A percentile compares a stretch with the other conserved stretches of the same genome.
Conservation (phyloP, 2,329 filamentous ascomycete genomes). For the Exophiala xenobiotica region DNA sequence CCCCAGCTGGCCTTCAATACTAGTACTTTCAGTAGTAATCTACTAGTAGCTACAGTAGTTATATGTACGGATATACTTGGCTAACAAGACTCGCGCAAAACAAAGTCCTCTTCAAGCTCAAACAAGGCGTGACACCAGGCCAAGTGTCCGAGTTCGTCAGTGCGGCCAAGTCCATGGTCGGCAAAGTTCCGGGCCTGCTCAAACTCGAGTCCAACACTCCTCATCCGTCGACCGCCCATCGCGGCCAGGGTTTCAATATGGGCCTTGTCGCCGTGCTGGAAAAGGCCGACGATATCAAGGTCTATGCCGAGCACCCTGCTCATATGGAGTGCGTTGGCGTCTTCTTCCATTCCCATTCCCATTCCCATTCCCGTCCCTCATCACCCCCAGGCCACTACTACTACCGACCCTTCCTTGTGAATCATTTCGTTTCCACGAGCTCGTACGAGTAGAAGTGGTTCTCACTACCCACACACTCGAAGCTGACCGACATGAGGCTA, state of each 20-base stretch:
- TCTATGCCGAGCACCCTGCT: constrained; percentile 47
- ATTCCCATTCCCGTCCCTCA: background rate
- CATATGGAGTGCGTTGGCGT: constrained; percentile 43
- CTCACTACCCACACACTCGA: background rate
- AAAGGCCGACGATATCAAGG: constrained; percentile 42
- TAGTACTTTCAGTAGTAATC: no score
- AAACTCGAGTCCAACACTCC: constrained; percentile 40
- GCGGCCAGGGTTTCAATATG: constrained; percentile 48
- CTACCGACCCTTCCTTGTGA: no score
- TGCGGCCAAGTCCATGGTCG: constrained; percentile 40
- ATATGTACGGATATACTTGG: no score
- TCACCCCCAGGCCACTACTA: no score
- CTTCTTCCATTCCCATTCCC: background rate
- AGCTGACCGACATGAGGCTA: constrained; percentile 7
- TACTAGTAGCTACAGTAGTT: no score
- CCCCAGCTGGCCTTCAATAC: no score
- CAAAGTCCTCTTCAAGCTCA: constrained; percentile 48
- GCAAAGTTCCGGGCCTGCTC: constrained; percentile 42
- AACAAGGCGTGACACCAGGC: constrained; percentile 37
- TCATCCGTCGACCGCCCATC: constrained; percentile 41
- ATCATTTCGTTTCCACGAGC: no score
- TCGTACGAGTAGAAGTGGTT: no score
- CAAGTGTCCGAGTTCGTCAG: constrained; percentile 37
- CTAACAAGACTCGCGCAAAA: no score
- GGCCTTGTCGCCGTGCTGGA: constrained; percentile 49